Evolutionary conservation across 208 protist genomes (phyloP).

Genomic region (Leishmania tarentolae): DNA sequence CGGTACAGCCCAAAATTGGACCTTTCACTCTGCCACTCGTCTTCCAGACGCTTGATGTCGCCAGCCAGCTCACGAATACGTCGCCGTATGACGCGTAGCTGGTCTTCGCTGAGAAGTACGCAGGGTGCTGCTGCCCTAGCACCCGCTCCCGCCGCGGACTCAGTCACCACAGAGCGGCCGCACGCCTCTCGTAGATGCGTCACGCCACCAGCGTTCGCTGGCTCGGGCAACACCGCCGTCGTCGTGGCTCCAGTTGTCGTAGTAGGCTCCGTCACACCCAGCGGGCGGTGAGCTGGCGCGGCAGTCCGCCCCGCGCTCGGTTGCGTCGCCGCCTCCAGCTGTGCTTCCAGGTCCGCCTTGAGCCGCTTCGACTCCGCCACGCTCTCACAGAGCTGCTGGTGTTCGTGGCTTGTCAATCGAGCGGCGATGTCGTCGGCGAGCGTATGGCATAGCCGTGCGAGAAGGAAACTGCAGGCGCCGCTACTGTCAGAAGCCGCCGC

Average conservation of each 20-base stretch:
- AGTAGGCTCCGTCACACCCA: not conserved
- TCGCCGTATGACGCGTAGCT: slow-evolving; percentile 43
- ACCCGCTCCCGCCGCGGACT: not conserved
- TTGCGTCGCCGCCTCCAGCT: slow-evolving; percentile 23
- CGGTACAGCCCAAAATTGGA: slow-evolving; percentile 68
- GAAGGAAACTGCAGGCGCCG: slow-evolving; percentile 59
- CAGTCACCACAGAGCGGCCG: not conserved
- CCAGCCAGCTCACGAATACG: slow-evolving; percentile 54
- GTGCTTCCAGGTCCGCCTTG: slow-evolving; percentile 37
- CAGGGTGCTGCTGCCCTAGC: not conserved
- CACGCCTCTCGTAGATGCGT: not conserved
- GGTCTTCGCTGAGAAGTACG: slow-evolving; percentile 32
- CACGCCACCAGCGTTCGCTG: not conserved
- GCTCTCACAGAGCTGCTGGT: slow-evolving; percentile 46
- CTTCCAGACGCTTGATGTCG: slow-evolving; percentile 61
- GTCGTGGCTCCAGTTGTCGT: not conserved
- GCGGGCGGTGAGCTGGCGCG: not conserved
- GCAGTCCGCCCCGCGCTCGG: not conserved
- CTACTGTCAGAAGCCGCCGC: slow-evolving; percentile 46
- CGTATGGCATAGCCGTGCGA: slow-evolving; percentile 65
- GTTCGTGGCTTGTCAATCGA: slow-evolving; percentile 54
- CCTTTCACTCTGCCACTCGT: slow-evolving; percentile 44
- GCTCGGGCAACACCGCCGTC: not conserved
- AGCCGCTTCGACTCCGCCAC: slow-evolving; percentile 41
- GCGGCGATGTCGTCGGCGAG: slow-evolving; percentile 57